Evolutionary conservation across 768 basidiomycete species (phyloP), one percentile per base, ranked within the genome.

Genomic region (Serendipita sp.): DNA sequence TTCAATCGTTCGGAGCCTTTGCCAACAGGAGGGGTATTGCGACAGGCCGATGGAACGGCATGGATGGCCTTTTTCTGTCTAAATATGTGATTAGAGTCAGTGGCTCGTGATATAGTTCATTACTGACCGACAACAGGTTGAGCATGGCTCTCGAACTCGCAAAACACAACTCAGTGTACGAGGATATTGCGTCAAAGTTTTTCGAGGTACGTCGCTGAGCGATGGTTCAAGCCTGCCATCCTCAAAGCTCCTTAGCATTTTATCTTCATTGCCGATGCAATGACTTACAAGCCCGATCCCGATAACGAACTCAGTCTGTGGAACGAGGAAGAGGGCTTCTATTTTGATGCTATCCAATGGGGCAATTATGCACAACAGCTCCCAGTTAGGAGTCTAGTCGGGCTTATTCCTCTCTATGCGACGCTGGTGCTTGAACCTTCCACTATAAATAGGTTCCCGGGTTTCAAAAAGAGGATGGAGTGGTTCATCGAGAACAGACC

Each of bases 51-150:
- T 71, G 95, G 95, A 7, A 99, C 96, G 3, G 91, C 95, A 0
- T 99, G 96, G 96, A 99, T 99, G 96, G 96, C 93, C 33, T 99
- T 98, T 76, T 99, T 95, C 73, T 92, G 86, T 67, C 74, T 98
- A 63, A 96, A 96, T 70, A 98, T 98, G 96, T 90, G 64, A 67
- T 30, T 7, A 2, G 34, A 41, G 44, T 60, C 31, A 38, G 20
- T 28, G 5, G 9, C 7, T 5, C 45, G 7, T 48, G n/a, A 20
- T 20, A 43, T 20, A 56, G 16, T 20, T 14, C 5, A 22, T 26
- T 41, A 44, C 61, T 51, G 33, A 60, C 42, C 3, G 26, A 61
- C 31, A 14, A 9, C 63, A 93, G 90, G 91, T 74, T 99, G 72
- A 95, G 88, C 72, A 99, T 99, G 71, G 94, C 96, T 0, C 81